Base-by-base conservation (phyloP, 345 rosid species). In the Salix koriyanagi region DNA sequence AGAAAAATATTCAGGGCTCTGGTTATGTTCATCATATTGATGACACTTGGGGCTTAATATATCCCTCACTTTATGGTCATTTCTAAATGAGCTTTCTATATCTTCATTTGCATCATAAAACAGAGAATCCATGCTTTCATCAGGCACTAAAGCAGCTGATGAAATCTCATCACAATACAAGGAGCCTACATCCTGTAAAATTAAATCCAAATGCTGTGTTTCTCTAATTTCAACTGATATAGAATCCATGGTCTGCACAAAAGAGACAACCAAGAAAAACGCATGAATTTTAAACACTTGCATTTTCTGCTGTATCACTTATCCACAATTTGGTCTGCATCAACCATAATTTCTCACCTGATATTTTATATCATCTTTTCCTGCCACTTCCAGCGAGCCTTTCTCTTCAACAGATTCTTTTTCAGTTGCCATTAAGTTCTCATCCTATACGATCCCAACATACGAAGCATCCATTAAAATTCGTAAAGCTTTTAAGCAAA, bases 101-200 rank as follows among this genome's bases (percentile, higher is more conserved):
- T 83, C 80, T 36, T 79, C 78, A 0, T 41, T 69, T 15, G 15
- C 79, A 28, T 48, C 72, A 44, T n/a, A 42, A 52, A 46, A 21
- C 28, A 82, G 79, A 70, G 41, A 71, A 28, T 69, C 54, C 58
- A 32, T 26, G 64, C 30, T 41, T 61, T 44, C 75, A 64, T 56
- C 70, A 61, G 79, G 83, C 76, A 75, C 48, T 5, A 81, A 62
- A 11, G 81, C 76, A 70, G 83, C 85, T 65, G 73, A 71, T 28
- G 82, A 77, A 80, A 79, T 77, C 71, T 87, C 91, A 75, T 83
- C 78, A 77, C 81, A 71, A 77, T 81, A 79, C 18, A 82, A 69
- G 50, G 86, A 81, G 37, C 41, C 83, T 48, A 85, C 66, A 37
- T 83, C 86, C 65, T 87, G 87, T 79, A 83, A 84, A 58, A 81